Evolutionary conservation across 73 alveolate genomes (phyloP).

Genomic region (Blepharisma japonicum): DNA sequence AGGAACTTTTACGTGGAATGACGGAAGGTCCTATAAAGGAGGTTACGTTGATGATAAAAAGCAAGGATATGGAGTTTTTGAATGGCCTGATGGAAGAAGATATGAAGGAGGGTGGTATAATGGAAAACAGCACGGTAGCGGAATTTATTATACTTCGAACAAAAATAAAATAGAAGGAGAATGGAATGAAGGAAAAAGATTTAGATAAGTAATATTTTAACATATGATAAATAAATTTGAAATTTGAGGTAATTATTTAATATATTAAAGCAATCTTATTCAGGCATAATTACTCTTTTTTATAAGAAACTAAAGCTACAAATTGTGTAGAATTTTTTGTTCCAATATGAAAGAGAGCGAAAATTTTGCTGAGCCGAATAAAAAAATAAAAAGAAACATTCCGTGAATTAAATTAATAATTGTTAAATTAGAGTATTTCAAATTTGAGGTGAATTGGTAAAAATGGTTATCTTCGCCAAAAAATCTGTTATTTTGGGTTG

Average conservation of each 20-base stretch:
- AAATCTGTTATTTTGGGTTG: no score
- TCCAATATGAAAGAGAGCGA: conserved; percentile 27
- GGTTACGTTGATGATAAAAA: conserved; percentile 43
- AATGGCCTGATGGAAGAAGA: conserved; percentile 52
- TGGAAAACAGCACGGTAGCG: conserved; percentile 51
- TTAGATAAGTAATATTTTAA: no score
- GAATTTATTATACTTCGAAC: conserved; percentile 37
- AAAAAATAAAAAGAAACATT: not conserved
- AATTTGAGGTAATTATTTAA: no score
- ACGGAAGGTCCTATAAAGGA: conserved; percentile 62
- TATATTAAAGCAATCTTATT: no score
- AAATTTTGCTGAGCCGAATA: conserved; percentile 41
- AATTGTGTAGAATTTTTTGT: no score
- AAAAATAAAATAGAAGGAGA: conserved; percentile 26
- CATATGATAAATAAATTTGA: no score
- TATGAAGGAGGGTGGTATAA: conserved; percentile 51
- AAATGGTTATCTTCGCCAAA: no score
- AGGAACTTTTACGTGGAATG: conserved; percentile 54
- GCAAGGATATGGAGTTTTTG: conserved; percentile 53
- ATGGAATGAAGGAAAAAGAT: conserved; percentile 43
- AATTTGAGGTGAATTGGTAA: no score
- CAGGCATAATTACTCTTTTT: no score
- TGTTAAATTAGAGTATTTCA: no score
- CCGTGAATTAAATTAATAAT: no score
- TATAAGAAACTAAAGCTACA: no score